Evolutionary conservation across 2,329 filamentous ascomycete genomes (phyloP).

Genomic region (Fusarium sarcochroum): DNA sequence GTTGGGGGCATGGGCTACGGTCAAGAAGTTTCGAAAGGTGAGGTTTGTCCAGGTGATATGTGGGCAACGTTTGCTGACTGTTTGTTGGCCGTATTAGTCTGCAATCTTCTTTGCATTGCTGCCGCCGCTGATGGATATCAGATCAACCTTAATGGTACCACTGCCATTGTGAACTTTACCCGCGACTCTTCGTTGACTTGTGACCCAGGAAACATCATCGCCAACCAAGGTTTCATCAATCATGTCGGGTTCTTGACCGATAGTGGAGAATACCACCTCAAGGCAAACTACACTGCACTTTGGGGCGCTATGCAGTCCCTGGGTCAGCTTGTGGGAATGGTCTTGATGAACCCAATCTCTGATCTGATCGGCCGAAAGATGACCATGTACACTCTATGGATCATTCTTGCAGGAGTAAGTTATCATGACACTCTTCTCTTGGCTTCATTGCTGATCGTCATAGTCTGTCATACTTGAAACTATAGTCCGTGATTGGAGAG

Average conservation of each 20-base stretch:
- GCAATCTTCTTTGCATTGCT: slow-evolving; percentile 27
- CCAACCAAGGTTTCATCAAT: slow-evolving; percentile 29
- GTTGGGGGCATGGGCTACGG: no score
- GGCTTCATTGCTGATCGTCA: no score
- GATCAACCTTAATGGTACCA: slow-evolving; percentile 19
- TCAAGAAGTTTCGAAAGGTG: no score
- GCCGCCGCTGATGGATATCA: slow-evolving; percentile 26
- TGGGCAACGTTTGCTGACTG: not conserved
- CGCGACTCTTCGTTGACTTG: no score
- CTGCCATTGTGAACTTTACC: no score
- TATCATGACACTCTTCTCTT: no score
- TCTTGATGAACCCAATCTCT: slow-evolving; percentile 17
- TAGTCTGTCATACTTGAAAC: no score
- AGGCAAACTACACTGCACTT: slow-evolving; percentile 21
- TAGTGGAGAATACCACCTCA: slow-evolving; percentile 9
- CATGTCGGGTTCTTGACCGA: slow-evolving; percentile 16
- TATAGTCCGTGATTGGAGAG: no score
- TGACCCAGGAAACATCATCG: slow-evolving; percentile 7
- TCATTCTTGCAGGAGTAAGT: no score
- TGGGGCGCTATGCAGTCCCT: slow-evolving; percentile 30
- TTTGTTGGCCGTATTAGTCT: slow-evolving; percentile 17
- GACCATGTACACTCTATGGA: no score
- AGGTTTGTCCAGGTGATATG: no score
- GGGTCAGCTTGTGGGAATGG: slow-evolving; percentile 26
- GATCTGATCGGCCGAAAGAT: slow-evolving; percentile 12